Conservation (phyloP, 164 flowering plant genomes). For the Pachysandra terminalis region DNA sequence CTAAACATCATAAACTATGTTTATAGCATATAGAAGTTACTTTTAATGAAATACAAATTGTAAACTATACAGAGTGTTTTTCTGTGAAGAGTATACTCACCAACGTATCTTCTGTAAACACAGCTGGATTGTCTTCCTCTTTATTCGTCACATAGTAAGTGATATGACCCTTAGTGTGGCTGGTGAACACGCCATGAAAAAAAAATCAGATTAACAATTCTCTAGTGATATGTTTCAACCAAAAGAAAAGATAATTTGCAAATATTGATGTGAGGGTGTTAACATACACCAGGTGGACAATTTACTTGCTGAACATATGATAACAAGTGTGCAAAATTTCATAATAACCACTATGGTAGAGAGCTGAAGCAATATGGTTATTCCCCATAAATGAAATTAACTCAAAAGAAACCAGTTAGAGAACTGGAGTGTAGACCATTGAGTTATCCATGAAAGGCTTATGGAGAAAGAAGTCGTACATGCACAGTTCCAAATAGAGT, state of each 20-base stretch:
- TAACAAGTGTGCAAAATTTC: no score
- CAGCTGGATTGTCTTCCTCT: constrained; percentile 75
- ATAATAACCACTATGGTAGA: no score
- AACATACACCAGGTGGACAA: no score
- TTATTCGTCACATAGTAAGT: constrained; percentile 77
- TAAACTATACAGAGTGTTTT: neutral
- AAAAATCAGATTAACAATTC: neutral
- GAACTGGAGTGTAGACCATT: no score
- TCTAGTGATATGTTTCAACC: neutral
- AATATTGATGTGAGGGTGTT: neutral
- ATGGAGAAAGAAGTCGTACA: no score
- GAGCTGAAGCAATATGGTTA: no score
- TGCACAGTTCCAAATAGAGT: no score
- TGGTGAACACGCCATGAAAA: constrained; percentile 31
- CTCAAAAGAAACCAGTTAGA: no score
- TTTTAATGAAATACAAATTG: neutral
- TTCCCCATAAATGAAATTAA: no score
- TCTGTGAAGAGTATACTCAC: constrained; percentile 37
- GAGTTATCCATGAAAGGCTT: no score
- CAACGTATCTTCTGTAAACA: constrained; percentile 95
- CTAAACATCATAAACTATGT: no score
- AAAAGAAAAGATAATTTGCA: neutral
- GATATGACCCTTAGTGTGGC: constrained; percentile 94
- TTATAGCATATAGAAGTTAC: neutral
- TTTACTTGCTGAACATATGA: no score